Base-by-base conservation (phyloP, 2,329 filamentous ascomycete genomes). In the Sarocladium kiliense region DNA sequence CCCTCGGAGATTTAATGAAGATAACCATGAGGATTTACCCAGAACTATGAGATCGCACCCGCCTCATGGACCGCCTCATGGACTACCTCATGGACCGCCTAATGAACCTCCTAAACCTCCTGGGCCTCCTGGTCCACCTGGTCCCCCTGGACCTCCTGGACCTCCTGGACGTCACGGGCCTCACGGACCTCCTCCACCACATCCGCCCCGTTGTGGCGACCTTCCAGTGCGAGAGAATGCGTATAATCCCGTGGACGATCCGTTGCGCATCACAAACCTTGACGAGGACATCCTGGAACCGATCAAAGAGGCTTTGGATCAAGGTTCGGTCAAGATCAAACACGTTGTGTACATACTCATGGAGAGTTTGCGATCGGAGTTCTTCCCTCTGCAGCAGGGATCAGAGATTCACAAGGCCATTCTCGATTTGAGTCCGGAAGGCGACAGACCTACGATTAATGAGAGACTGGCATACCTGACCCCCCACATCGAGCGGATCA, bases 291-390 rank as follows among this genome's bases (percentile, higher is more conserved):
- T 70, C 16, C 25, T 63, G 10, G 54, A 57, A 16, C 54, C 60
- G 3, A 50, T 63, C 11, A 32, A 55, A 25, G 58, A 55, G 27
- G 56, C 56, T 12, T 49, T 63, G 14, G 39, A 55, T 12, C 36
- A 57, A 5, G 59, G 54, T 3, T 55, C 55, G 12, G 58, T 68
- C 27, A 66, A 65, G 42, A 70, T 72, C 56, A 70, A 70, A 57
- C 69, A 72, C 50, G 62, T 72, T 6, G 60, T 72, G 21, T 57
- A 68, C 16, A 53, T 72, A 3, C 68, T 69, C 30, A 60, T 72
- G 27, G 70, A 69, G 60, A 74, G 64, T 34, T 25, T 56, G 41
- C 54, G 54, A 18, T 18, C 63, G 1, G 69, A 72, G 54, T 60
- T 72, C 11, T 72, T 71, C 44, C 70, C 70, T 0, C 55, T 72